Percentiles rank a stretch among this genome's conserved stretches.
phyloP scores from a whole-genome alignment of 2,329 filamentous ascomycete genomes.

The Neoarthrinium moseri region DNA sequence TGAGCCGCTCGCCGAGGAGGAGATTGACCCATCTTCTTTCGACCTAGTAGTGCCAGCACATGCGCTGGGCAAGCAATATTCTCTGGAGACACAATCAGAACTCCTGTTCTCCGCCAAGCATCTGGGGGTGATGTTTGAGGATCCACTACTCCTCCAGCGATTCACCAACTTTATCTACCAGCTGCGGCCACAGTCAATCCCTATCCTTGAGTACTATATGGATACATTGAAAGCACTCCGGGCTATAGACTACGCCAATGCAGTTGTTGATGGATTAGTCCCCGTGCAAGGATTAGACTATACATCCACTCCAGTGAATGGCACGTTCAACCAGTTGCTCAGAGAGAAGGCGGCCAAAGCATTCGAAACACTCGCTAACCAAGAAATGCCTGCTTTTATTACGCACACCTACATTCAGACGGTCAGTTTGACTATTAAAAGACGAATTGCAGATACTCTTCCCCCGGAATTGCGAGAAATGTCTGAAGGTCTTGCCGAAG shows the following conservation, averaged over 20 bases:
- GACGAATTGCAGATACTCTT: constrained; percentile 66
- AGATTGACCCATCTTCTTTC: constrained; percentile 36
- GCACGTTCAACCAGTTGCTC: constrained; percentile 57
- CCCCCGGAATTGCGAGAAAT: constrained; percentile 63
- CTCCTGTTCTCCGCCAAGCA: constrained; percentile 66
- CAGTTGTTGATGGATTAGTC: constrained; percentile 60
- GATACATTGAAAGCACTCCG: constrained; percentile 69
- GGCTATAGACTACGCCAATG: constrained; percentile 70
- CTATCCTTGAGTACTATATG: constrained; percentile 69
- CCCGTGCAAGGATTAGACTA: constrained; percentile 56
- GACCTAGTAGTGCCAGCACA: constrained; percentile 43
- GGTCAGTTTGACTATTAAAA: constrained; percentile 67
- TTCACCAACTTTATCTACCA: constrained; percentile 67
- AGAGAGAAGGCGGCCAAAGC: constrained; percentile 63
- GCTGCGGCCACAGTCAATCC: constrained; percentile 60
- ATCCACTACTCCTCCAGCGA: constrained; percentile 59
- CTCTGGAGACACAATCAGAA: constrained; percentile 63
- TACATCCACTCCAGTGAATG: constrained; percentile 45
- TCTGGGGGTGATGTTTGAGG: constrained; percentile 62
- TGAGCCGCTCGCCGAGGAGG: constrained; percentile 33
- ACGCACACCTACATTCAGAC: constrained; percentile 67
- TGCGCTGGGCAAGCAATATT: constrained; percentile 37
- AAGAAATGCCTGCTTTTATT: constrained; percentile 72
- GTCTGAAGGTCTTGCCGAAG: constrained; percentile 74
- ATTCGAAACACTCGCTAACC: constrained; percentile 61